Evolutionary conservation across 225 moss, liverwort and hornwort species (phyloP).

Genomic region (Pseudisothecium myosuroides): DNA sequence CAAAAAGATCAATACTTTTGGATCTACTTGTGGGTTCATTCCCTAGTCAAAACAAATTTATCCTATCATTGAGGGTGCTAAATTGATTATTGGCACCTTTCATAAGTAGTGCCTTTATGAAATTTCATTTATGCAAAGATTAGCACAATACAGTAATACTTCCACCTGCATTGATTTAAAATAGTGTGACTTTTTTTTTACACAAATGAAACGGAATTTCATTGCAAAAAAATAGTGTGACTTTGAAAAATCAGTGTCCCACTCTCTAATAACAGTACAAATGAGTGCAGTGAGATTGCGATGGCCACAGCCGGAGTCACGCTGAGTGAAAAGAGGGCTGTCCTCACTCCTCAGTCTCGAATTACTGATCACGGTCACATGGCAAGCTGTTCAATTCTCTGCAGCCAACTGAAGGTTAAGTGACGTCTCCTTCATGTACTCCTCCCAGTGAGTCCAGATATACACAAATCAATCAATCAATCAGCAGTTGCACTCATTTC

Average conservation of each 20-base stretch:
- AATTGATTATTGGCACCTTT: not conserved
- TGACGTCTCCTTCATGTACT: not conserved
- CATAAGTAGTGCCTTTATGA: accelerated
- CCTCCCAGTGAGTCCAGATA: not conserved
- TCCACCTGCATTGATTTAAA: not conserved
- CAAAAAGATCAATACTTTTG: not conserved
- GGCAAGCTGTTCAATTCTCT: not conserved
- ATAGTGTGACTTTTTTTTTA: too few species aligned
- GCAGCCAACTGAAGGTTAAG: not conserved
- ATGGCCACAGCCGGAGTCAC: accelerated
- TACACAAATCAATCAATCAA: not conserved
- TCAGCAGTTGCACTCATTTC: not conserved
- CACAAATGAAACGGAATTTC: too few species aligned
- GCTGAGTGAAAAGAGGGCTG: not conserved
- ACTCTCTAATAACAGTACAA: accelerated
- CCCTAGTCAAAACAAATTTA: too few species aligned
- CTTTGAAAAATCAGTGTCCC: not conserved
- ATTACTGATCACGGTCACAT: not conserved
- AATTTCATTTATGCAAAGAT: not conserved
- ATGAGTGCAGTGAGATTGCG: not conserved
- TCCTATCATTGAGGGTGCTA: not conserved
- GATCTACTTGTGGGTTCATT: too few species aligned
- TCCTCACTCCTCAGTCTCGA: too few species aligned
- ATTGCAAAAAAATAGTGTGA: too few species aligned
- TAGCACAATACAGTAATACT: not conserved